Evolutionary conservation across 441 rosid genomes (phyloP).

Genomic region (Isatis lusitanica): DNA sequence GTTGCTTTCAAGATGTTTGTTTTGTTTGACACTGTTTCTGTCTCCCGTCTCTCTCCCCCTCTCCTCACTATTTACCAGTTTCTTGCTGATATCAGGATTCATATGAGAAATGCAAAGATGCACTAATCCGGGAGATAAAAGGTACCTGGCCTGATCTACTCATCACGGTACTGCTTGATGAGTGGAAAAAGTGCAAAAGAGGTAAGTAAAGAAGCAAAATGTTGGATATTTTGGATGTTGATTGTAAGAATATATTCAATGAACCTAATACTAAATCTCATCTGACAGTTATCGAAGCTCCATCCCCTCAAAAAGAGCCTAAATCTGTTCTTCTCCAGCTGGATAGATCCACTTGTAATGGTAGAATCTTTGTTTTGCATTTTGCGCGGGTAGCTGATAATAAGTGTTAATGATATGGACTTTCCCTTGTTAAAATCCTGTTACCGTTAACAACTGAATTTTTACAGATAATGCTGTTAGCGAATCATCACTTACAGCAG

Average conservation of each 20-base stretch:
- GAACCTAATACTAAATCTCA: constrained; percentile 25
- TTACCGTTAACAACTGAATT: constrained; percentile 17
- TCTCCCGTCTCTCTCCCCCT: not conserved
- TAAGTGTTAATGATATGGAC: not conserved
- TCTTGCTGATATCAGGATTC: constrained; percentile 57
- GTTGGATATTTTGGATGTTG: not conserved
- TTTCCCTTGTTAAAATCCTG: not conserved
- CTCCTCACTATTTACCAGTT: not conserved
- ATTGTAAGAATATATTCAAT: constrained; percentile 3
- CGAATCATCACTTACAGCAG: constrained; percentile 73
- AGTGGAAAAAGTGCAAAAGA: constrained; percentile 96
- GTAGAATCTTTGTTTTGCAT: constrained; percentile 39
- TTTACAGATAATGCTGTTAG: constrained; percentile 54
- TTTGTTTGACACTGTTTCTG: not conserved
- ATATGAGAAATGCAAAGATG: constrained; percentile 54
- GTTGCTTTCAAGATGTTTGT: constrained; percentile 25
- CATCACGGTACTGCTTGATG: constrained; percentile 65
- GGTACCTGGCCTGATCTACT: constrained; percentile 88
- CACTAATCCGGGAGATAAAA: constrained; percentile 60
- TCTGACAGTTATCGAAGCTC: constrained; percentile 79
- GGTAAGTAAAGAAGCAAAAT: constrained; percentile 44
- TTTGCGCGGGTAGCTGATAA: not conserved
- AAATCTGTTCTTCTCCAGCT: constrained; percentile 70
- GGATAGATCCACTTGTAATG: constrained; percentile 52
- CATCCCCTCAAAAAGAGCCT: constrained; percentile 82